Evolutionary conservation across 2,329 filamentous ascomycete genomes (phyloP).

Genomic region (Pyrenochaeta sp.): DNA sequence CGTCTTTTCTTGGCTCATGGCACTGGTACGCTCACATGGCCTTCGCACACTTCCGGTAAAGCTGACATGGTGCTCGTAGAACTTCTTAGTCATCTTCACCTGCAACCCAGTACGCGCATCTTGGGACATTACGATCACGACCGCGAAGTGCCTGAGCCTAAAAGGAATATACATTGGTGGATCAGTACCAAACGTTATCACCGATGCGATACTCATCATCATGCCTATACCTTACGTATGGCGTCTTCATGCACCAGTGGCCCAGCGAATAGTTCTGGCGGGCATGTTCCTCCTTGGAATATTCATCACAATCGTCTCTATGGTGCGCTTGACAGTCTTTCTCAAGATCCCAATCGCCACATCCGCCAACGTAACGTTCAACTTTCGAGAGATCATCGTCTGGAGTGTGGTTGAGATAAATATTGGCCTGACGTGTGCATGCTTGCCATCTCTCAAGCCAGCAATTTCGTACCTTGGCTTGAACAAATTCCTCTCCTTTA

Average conservation of each 20-base stretch:
- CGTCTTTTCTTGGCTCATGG: conserved; percentile 25
- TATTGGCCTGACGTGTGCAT: conserved; percentile 31
- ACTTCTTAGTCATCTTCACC: conserved; percentile 25
- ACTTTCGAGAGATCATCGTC: conserved; percentile 34
- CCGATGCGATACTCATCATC: conserved; percentile 28
- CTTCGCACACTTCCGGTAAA: background rate
- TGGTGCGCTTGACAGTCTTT: conserved; percentile 32
- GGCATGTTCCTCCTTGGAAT: conserved; percentile 33
- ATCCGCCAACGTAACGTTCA: conserved; percentile 29
- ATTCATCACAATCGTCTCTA: conserved; percentile 31
- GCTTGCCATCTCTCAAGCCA: conserved; percentile 29
- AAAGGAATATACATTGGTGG: conserved; percentile 29
- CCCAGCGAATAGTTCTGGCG: conserved; percentile 28
- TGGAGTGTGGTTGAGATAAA: conserved; percentile 36
- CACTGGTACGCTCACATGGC: conserved; percentile 14
- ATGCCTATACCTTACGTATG: conserved; percentile 36
- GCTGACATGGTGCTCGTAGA: conserved; percentile 11
- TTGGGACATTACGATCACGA: conserved; percentile 30
- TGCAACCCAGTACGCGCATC: conserved; percentile 26
- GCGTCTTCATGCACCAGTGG: conserved; percentile 28
- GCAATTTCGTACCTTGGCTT: conserved; percentile 22
- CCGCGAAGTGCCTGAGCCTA: conserved; percentile 26
- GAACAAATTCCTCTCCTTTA: conserved; percentile 27
- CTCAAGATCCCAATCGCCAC: conserved; percentile 27
- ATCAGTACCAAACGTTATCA: conserved; percentile 34